These are phyloP conservation scores for Suaeda aralocaspica DNA, from an alignment of 148 eudicot species.

Conservation along the genomic window DNA sequence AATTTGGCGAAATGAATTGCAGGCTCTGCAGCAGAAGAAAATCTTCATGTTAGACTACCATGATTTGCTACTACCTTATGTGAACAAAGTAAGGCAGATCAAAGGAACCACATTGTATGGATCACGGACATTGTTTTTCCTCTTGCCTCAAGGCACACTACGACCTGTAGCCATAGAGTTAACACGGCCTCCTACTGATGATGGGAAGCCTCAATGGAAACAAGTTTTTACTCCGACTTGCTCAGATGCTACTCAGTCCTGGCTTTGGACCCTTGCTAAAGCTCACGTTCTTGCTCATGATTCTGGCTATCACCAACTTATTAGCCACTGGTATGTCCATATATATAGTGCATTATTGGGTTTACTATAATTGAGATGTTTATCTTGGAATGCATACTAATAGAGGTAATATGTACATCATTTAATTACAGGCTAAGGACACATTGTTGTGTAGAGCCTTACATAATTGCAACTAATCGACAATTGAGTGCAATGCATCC, in stretches of 20 bases:
- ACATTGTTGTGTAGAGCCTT: constrained; percentile 70
- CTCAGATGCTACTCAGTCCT: constrained; percentile 46
- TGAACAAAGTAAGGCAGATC: constrained; percentile 55
- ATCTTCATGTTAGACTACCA: constrained; percentile 78
- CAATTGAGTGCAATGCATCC: constrained; percentile 86
- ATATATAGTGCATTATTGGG: background rate
- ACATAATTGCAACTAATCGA: constrained; percentile 64
- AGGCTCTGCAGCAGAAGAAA: constrained; percentile 64
- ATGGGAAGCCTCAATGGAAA: constrained; percentile 65
- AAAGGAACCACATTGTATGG: constrained; percentile 66
- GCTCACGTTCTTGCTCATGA: constrained; percentile 86
- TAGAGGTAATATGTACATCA: too few species aligned
- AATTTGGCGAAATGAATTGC: constrained; percentile 11
- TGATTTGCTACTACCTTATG: constrained; percentile 67
- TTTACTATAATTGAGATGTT: too few species aligned
- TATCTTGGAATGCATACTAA: too few species aligned
- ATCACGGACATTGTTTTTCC: constrained; percentile 65
- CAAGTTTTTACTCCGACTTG: constrained; percentile 46
- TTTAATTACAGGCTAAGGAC: constrained; percentile 89
- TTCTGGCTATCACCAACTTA: constrained; percentile 70
- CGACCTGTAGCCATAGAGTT: constrained; percentile 73
- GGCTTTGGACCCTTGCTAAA: constrained; percentile 95
- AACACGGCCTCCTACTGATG: constrained; percentile 51
- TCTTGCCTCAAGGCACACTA: constrained; percentile 38
- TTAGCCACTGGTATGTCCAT: constrained; percentile 64